Percentiles rank a stretch among this genome's conserved stretches.
These are phyloP conservation scores for Trichophyton rubrum DNA, from an alignment of 2,329 filamentous ascomycete genomes.

Conservation along the genomic window DNA sequence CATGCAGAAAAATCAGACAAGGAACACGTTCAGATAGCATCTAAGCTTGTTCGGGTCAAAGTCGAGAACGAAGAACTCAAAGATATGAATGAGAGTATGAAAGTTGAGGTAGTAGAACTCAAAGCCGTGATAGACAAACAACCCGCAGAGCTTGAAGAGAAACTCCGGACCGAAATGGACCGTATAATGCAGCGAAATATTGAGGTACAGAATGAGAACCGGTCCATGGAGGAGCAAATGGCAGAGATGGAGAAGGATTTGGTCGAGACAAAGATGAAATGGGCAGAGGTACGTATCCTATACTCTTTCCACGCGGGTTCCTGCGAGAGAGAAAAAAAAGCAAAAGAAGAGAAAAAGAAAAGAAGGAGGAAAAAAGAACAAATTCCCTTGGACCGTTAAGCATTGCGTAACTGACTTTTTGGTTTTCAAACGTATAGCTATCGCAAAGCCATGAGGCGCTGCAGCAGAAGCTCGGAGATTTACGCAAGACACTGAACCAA, in stretches of 20 bases:
- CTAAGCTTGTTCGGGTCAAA: constrained; percentile 80
- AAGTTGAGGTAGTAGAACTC: constrained; percentile 72
- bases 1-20: constrained; percentile 76
- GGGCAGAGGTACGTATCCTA: constrained; percentile 65
- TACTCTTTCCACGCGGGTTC: not conserved
- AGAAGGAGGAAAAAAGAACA: not conserved
- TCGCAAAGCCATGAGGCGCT: constrained; percentile 58
- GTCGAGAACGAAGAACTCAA: constrained; percentile 82
- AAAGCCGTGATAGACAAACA: constrained; percentile 79
- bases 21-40: constrained; percentile 83
- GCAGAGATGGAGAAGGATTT: constrained; percentile 83
- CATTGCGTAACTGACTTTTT: not conserved
- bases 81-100: constrained; percentile 80
- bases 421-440: constrained; percentile 38
- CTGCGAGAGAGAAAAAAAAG: not conserved
- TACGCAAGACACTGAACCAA: constrained; percentile 44
- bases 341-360: not conserved
- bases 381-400: not conserved
- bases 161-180: constrained; percentile 74
- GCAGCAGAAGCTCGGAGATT: constrained; percentile 63
- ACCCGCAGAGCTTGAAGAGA: constrained; percentile 72
- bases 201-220: constrained; percentile 89
- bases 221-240: constrained; percentile 75
- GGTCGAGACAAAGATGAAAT: constrained; percentile 86
- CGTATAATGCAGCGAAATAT: constrained; percentile 83